phyloP scores from a whole-genome alignment of 2,329 filamentous ascomycete genomes.

The Diaporthe citri region DNA sequence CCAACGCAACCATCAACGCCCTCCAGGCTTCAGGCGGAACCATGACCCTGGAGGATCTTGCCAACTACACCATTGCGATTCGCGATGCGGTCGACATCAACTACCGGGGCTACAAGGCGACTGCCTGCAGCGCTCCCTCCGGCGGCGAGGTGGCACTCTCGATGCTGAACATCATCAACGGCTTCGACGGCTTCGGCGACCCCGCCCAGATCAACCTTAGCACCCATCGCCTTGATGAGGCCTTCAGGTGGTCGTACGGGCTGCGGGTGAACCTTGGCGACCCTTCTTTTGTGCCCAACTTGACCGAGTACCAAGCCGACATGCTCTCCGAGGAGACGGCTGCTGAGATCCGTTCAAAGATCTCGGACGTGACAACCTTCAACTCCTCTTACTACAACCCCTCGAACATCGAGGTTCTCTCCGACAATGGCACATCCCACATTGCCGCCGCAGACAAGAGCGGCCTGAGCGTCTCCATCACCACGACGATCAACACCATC shows the following conservation, averaged over 20 bases:
- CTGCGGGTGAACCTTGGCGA: slow-evolving; percentile 81
- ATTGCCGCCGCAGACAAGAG: slow-evolving; percentile 75
- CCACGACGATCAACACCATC: slow-evolving; percentile 84
- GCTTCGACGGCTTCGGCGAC: slow-evolving; percentile 75
- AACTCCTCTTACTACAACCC: slow-evolving; percentile 60
- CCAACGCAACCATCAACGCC: slow-evolving; percentile 76
- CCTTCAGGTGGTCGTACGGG: slow-evolving; percentile 85
- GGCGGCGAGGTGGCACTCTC: slow-evolving; percentile 79
- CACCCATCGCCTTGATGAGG: slow-evolving; percentile 85
- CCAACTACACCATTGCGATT: slow-evolving; percentile 77
- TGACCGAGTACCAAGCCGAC: slow-evolving; percentile 71
- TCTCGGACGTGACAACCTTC: slow-evolving; percentile 55
- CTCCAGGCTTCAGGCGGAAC: slow-evolving; percentile 75
- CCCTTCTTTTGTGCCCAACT: slow-evolving; percentile 74
- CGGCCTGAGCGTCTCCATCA: slow-evolving; percentile 81
- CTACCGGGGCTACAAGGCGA: slow-evolving; percentile 79
- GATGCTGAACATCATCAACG: slow-evolving; percentile 80
- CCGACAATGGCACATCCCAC: slow-evolving; percentile 78
- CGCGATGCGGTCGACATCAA: slow-evolving; percentile 71
- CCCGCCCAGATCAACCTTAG: slow-evolving; percentile 68
- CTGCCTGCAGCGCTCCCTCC: slow-evolving; percentile 76
- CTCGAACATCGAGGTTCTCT: slow-evolving; percentile 58
- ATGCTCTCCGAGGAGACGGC: slow-evolving; percentile 74
- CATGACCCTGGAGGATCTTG: slow-evolving; percentile 80
- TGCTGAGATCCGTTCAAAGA: slow-evolving; percentile 62